Percentiles rank a stretch among this genome's conserved stretches.
phyloP scores from a whole-genome alignment of 78 protist genomes.

The Monosiga brevicollis region DNA sequence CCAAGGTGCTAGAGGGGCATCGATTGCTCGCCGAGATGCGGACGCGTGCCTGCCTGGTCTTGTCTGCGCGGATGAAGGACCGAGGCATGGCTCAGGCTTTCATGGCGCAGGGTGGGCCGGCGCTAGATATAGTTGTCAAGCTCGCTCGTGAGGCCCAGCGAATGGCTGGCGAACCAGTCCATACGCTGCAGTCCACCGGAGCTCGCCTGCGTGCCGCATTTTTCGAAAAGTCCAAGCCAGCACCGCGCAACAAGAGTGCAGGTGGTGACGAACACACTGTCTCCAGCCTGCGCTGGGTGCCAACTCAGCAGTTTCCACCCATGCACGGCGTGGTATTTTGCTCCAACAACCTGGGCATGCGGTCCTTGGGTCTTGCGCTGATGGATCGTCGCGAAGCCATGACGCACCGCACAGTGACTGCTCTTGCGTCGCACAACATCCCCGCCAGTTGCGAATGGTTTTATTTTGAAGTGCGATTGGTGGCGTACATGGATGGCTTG shows the following conservation, averaged over 20 bases:
- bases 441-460: not conserved
- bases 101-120: not conserved
- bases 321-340: not conserved
- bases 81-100: not conserved
- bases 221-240: not conserved
- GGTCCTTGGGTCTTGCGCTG: not conserved
- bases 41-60: not conserved
- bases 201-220: not conserved
- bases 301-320: not conserved
- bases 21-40: not conserved
- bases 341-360: not conserved
- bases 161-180: not conserved
- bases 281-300: not conserved
- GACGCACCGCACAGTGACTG: not conserved
- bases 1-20: not conserved
- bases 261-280: not conserved
- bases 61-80: not conserved
- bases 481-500: not conserved
- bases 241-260: not conserved
- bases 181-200: not conserved
- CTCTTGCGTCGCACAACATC: not conserved
- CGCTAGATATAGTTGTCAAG: not conserved
- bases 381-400: not conserved
- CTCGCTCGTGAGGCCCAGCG: not conserved
- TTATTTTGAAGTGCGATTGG: not conserved